Evolutionary conservation across 495 filamentous ascomycete genomes (phyloP), one percentile per base, ranked within the genome.

Genomic region (Tuber magnatum): DNA sequence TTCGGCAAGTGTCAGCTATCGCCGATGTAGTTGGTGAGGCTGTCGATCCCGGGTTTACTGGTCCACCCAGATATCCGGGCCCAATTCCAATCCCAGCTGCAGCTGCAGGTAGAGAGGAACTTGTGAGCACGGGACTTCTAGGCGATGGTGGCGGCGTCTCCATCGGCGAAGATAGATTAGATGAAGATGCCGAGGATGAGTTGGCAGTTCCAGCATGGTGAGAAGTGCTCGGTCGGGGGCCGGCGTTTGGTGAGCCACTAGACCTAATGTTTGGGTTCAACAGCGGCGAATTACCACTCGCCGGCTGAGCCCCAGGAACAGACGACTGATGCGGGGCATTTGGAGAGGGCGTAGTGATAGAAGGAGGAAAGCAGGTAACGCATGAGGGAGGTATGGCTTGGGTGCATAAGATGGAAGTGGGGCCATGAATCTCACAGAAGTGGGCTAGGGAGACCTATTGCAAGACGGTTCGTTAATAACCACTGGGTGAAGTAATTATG

Each of bases 351-450:
- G 84, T 51, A 85, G 83, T 82, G 70, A 28, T 81, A 48, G 71
- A 80, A 78, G 70, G 78, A 69, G 90, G 88, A 81, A 85, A 89
- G 82, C 94, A 97, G 83, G 90, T 89, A 73, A 86, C 83, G 82
- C 94, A 97, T 71, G 91, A 87, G 68, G 93, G 90, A 1, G 92
- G 91, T 39, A 92, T 86, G 71, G 92, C 91, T 85, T 97, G 93
- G 73, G 94, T 97, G 83, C 96, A 97, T 85, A 97, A 92, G 84
- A 97, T 90, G 72, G 94, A 95, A 71, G 94, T 97, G 20, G 94
- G 94, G 76, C 94, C 94, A 87, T 97, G 94, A 81, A 93, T 87
- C 84, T 97, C 94, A 87, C 94, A 97, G 84, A 97, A 97, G 86
- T 97, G 94, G 82, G 94, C 94, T 80, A 97, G 89, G 83, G 93